Conservation (phyloP, 768 basidiomycete species). For the Nidula microcarpa region DNA sequence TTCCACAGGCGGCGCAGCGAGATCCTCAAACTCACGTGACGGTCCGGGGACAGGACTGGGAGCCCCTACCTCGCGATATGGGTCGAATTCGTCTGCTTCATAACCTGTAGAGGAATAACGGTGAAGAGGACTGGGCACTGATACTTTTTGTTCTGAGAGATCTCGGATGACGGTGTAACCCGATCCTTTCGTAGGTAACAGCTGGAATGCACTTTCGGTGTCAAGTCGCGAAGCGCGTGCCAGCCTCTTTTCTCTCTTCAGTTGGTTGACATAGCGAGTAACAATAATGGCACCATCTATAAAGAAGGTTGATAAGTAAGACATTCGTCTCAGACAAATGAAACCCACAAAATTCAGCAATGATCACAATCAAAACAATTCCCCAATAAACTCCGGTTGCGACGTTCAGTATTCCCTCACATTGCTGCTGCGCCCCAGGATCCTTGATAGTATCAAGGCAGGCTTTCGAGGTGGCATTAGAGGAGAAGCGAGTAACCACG, state of each 20-base stretch:
- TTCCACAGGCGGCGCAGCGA: constrained; percentile 17
- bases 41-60: constrained; percentile 2
- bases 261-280: constrained; percentile 49
- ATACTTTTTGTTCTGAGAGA: constrained; percentile 3
- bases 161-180: constrained; percentile 20
- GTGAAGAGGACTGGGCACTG: constrained; percentile 2
- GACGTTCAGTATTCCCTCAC: constrained; percentile 35
- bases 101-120: not conserved
- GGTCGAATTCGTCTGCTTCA: constrained; percentile 27
- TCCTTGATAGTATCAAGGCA: constrained; percentile 44
- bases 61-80: constrained; percentile 28
- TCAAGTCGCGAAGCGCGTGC: constrained; percentile 30
- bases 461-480: constrained; percentile 33
- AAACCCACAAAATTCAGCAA: constrained; percentile 56
- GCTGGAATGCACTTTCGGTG: constrained; percentile 31
- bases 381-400: constrained; percentile 43
- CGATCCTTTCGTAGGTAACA: constrained; percentile 18
- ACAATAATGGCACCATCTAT: constrained; percentile 52
- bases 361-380: constrained; percentile 38
- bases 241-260: constrained; percentile 46
- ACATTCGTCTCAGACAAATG: not conserved
- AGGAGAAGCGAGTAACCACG: constrained; percentile 42
- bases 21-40: constrained; percentile 3
- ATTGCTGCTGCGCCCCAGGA: constrained; percentile 38
- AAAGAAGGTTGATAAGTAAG: constrained; percentile 3